Conservation (phyloP, 1,284 basidiomycete species). For the Trametes pubescens region DNA sequence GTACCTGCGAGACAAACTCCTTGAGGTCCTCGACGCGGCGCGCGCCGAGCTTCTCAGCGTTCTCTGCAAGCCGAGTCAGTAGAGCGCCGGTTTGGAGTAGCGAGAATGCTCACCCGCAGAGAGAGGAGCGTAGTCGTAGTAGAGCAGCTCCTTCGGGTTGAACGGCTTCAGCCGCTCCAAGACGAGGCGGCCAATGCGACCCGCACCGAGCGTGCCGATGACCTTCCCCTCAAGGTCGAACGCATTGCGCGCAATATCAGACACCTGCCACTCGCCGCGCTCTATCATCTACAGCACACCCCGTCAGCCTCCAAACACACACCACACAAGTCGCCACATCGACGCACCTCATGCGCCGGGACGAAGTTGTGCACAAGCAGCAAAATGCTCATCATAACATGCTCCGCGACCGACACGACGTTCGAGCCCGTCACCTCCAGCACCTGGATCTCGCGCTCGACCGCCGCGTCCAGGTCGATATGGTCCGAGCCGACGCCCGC, state of each 20-base stretch:
- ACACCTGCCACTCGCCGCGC: conserved; percentile 86
- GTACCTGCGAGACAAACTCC: conserved; percentile 77
- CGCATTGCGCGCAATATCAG: conserved; percentile 80
- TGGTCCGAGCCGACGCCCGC: conserved; percentile 98
- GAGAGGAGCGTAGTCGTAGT: conserved; percentile 91
- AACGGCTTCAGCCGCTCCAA: conserved; percentile 89
- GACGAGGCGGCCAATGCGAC: conserved; percentile 90
- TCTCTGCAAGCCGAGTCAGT: neutral
- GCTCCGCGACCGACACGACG: conserved; percentile 91
- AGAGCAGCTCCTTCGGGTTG: conserved; percentile 90
- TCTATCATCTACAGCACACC: conserved; percentile 71
- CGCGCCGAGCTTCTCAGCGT: conserved; percentile 72
- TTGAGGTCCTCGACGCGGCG: conserved; percentile 84
- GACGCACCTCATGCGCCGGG: conserved; percentile 71
- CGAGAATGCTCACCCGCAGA: conserved; percentile 57
- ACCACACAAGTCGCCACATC: conserved; percentile 19
- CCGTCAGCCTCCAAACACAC: neutral
- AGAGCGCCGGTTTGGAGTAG: too few species aligned
- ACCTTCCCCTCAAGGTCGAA: conserved; percentile 94
- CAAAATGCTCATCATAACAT: conserved; percentile 87
- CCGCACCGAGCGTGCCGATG: conserved; percentile 88
- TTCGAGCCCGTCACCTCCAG: conserved; percentile 56
- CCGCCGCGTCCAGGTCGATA: conserved; percentile 90
- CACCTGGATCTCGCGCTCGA: conserved; percentile 82
- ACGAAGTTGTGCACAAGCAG: conserved; percentile 89